Evolutionary conservation across 805 yeast species (phyloP), one percentile per base, ranked within the genome.

Genomic region (Starmerella asiatica): DNA sequence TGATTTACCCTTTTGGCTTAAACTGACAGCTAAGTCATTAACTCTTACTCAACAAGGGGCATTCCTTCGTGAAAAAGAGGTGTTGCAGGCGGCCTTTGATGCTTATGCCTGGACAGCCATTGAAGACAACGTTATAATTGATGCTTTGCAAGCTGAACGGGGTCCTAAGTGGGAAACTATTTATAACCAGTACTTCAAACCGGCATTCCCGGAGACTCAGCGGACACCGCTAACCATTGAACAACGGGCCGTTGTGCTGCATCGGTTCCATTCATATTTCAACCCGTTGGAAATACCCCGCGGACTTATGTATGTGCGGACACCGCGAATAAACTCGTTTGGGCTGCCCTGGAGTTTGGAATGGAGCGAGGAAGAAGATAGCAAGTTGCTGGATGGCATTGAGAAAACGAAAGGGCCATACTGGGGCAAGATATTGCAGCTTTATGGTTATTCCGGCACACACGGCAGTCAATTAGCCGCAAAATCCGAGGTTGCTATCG

Each of bases 351-450:
- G 30, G 27, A 15, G n/a, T 8, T 8, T 21, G 19, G 40, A 14
- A 5, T 38, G 42, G 42, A 8, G 40, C 9, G 40, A 36, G 21
- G 23, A 18, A 5, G 39, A 38, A 18, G 42, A 38, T 18, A n/a
- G 16, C 6, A 21, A 16, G 17, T 21, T 38, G 24, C 27, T 33
- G 7, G 42, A 38, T 7, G 42, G 39, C 9, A 26, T 38, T 14
- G 12, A 26, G n/a, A 40, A 32, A 19, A 28, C 26, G 14, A 8
- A 29, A 5, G 42, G 42, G 14, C 38, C 39, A n/a, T 28, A 27
- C 32, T 38, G 42, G 42, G 32, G 26, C 15, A 40, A 37, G n/a
- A 38, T 38, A 19, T 14, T 38, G 5, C n/a, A 28, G 5, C 17
- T 34, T 19, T 38, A 34, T 24, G 42, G 42, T 8, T 7, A 19